Conservation (phyloP, 108 stramenopile genomes). For the Schizochytrium sp. region DNA sequence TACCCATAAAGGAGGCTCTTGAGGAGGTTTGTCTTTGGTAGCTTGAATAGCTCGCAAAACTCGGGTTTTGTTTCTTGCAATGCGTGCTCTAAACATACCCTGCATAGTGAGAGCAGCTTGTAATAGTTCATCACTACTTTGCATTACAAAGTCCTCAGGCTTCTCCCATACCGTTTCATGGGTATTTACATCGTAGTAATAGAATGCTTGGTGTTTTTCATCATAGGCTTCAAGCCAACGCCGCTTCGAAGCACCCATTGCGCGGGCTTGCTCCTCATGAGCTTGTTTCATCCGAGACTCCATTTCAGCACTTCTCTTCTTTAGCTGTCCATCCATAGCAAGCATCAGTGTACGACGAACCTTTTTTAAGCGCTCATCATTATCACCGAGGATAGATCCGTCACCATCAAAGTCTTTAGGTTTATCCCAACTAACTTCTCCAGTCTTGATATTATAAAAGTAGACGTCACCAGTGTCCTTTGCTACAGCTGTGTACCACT, state of each 20-base stretch:
- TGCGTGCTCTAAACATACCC: background rate
- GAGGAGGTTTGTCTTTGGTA: background rate
- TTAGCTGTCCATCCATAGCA: slow-evolving; percentile 43
- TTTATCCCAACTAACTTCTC: slow-evolving; percentile 17
- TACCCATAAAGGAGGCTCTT: background rate
- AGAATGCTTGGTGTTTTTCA: background rate
- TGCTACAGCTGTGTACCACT: background rate
- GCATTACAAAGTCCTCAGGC: slow-evolving; percentile 58
- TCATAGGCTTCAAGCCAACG: slow-evolving; percentile 33
- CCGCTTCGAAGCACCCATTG: background rate
- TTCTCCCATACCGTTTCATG: slow-evolving; percentile 48
- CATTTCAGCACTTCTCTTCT: slow-evolving; percentile 2
- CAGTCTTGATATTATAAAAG: slow-evolving; percentile 10
- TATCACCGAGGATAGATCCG: background rate
- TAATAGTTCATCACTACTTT: slow-evolving; percentile 12
- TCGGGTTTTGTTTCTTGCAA: background rate
- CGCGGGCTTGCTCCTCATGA: background rate
- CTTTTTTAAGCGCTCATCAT: slow-evolving; percentile 9
- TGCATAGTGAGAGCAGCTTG: slow-evolving; percentile 10
- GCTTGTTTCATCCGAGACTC: background rate
- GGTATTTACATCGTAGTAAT: slow-evolving; percentile 52
- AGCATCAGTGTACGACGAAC: background rate
- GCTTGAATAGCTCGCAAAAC: background rate
- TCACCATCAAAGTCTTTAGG: slow-evolving; percentile 39
- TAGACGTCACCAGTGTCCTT: slow-evolving; percentile 21